Evolutionary conservation across 768 basidiomycete genomes (phyloP), one percentile per base, ranked within the genome.

Genomic region (Collybiopsis luxurians): DNA sequence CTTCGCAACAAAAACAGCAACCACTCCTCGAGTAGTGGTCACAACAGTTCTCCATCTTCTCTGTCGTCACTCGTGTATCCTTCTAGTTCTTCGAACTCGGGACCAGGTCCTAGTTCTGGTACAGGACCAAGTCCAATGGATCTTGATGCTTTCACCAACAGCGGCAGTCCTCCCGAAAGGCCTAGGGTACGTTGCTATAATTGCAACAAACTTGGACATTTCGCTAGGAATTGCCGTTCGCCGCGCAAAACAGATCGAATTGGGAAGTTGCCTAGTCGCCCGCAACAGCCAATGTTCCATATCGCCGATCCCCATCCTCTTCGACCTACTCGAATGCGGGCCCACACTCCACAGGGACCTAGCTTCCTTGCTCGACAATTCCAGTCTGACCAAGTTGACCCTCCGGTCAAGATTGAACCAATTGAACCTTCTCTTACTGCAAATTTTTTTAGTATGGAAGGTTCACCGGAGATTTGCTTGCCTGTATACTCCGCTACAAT

Each of bases 141-240:
- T 42, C 30, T 58, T 6, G 51, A 53, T 53, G 34, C 11, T n/a
- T 44, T 58, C 24, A 5, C 55, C 7, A 10, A 4, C n/a, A 21
- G n/a, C 31, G n/a, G 56, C 24, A 17, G 2, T 1, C 42, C 12
- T 31, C 19, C 6, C 17, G 53, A 59, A 34, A 56, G 31, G 49
- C 23, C 34, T 6, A 56, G 23, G 26, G 26, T 61, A 2, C 57
- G 34, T 36, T 61, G 60, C 31, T 61, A 42, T 34, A 59, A 61
- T 26, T 61, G 60, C 38, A 56, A 59, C 49, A 42, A 47, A 24
- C 5, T 43, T 6, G 60, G 60, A 9, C 60, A 61, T 50, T 59
- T 50, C 42, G 23, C 57, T 21, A 46, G 45, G 44, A 44, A 61
- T 31, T 59, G 60, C 36, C 42, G 43, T 9, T 26, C 28, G 6